Evolutionary conservation across 345 rosid genomes (phyloP).

Genomic region (Odontarrhena argentea): DNA sequence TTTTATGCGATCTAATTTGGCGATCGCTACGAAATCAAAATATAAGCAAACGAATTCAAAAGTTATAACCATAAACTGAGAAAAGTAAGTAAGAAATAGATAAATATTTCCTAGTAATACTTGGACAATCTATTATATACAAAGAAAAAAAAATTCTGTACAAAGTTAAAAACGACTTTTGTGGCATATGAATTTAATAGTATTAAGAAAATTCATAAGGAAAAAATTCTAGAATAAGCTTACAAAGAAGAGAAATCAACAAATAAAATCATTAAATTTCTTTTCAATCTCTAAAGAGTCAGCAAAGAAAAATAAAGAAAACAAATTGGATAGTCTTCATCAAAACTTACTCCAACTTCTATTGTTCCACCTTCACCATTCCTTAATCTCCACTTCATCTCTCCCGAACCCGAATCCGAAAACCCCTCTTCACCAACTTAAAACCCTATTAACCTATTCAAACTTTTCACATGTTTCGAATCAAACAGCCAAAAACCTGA

Average conservation of each 20-base stretch:
- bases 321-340: slow-evolving; percentile 34
- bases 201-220: too few relatives aligned
- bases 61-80: too few relatives aligned
- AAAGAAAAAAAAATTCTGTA: too few relatives aligned
- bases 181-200: background rate
- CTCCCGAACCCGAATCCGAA: slow-evolving; percentile 49
- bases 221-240: background rate
- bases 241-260: background rate
- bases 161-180: too few relatives aligned
- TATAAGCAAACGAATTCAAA: too few relatives aligned
- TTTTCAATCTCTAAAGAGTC: slow-evolving; percentile 8
- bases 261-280: background rate
- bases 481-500: background rate
- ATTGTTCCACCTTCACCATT: slow-evolving; percentile 43
- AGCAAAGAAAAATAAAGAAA: background rate
- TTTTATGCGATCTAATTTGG: too few relatives aligned
- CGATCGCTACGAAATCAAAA: too few relatives aligned
- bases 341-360: slow-evolving; percentile 28
- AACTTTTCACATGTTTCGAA: slow-evolving; percentile 28
- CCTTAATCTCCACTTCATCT: slow-evolving; percentile 58
- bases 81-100: too few relatives aligned
- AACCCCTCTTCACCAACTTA: slow-evolving; percentile 45
- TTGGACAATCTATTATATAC: too few relatives aligned
- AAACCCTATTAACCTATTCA: slow-evolving; percentile 25
- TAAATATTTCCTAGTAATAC: too few relatives aligned